phyloP scores from a whole-genome alignment of 2,329 filamentous ascomycete genomes.

The Ramularia collo-cygni region DNA sequence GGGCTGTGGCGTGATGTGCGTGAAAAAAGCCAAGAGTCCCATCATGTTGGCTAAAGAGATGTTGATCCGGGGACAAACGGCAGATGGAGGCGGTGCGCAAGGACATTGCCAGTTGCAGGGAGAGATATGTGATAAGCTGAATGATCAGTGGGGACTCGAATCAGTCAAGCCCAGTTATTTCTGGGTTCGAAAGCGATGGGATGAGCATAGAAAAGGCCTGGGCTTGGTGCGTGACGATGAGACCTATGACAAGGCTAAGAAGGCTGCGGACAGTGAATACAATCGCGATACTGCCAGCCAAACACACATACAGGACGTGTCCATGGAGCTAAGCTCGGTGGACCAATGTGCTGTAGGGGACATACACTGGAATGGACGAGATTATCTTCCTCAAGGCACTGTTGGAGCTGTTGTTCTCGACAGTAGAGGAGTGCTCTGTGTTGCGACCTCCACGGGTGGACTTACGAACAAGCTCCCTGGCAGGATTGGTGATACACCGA shows the following conservation, averaged over 20 bases:
- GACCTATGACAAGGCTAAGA: constrained; percentile 38
- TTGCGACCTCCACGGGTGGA: constrained; percentile 62
- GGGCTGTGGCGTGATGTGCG: constrained; percentile 67
- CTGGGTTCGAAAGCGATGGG: constrained; percentile 71
- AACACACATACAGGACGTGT: too few species aligned
- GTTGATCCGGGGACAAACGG: constrained; percentile 58
- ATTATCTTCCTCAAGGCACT: constrained; percentile 75
- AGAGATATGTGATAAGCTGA: constrained; percentile 61
- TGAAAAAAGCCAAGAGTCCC: constrained; percentile 71
- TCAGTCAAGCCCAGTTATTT: constrained; percentile 66
- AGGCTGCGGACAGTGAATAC: constrained; percentile 27
- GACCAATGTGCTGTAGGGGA: constrained; percentile 2
- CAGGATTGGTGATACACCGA: constrained; percentile 78
- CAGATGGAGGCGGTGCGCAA: constrained; percentile 54
- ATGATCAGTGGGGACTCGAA: constrained; percentile 61
- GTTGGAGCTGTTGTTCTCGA: constrained; percentile 79
- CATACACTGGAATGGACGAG: constrained; percentile 49
- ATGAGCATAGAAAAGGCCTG: constrained; percentile 63
- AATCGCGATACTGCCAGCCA: too few species aligned
- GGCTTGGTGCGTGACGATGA: constrained; percentile 33
- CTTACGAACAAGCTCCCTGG: constrained; percentile 85
- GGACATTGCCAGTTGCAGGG: constrained; percentile 67
- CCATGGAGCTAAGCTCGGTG: background rate
- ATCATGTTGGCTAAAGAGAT: constrained; percentile 66
- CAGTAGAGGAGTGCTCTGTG: constrained; percentile 63